Evolutionary conservation across 169 alveolate species (phyloP).

Genomic region (Cryptosporidium parvum): DNA sequence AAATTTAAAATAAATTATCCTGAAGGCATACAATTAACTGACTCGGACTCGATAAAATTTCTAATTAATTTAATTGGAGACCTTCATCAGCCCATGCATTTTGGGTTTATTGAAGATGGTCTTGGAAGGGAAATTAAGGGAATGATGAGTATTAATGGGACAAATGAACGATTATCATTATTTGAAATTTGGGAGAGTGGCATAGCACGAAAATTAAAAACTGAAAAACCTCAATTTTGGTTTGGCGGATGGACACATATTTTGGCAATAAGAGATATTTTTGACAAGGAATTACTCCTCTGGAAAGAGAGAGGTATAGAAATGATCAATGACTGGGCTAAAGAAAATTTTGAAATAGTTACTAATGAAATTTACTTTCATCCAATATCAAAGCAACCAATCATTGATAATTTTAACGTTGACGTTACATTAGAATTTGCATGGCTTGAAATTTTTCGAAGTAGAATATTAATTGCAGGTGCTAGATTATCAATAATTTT

Average conservation of each 20-base stretch:
- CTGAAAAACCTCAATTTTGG: slow-evolving; percentile 82
- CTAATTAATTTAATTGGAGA: slow-evolving; percentile 85
- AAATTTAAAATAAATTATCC: slow-evolving; percentile 78
- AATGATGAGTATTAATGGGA: slow-evolving; percentile 48
- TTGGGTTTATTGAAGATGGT: slow-evolving; percentile 78
- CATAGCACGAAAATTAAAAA: slow-evolving; percentile 35
- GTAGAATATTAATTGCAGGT: slow-evolving; percentile 86
- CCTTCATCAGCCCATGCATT: slow-evolving; percentile 86
- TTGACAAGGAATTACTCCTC: slow-evolving; percentile 76
- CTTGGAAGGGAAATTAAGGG: slow-evolving; percentile 75
- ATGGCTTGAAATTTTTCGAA: slow-evolving; percentile 80
- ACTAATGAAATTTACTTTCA: slow-evolving; percentile 78
- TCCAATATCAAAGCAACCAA: slow-evolving; percentile 74
- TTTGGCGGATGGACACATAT: slow-evolving; percentile 91
- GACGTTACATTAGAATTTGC: slow-evolving; percentile 75
- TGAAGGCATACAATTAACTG: slow-evolving; percentile 82
- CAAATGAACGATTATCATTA: slow-evolving; percentile 33
- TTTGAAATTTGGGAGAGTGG: slow-evolving; percentile 76
- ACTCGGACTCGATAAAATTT: slow-evolving; percentile 85
- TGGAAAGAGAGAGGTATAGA: slow-evolving; percentile 82
- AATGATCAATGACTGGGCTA: slow-evolving; percentile 85
- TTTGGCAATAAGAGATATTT: slow-evolving; percentile 81
- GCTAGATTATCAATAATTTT: slow-evolving; percentile 85
- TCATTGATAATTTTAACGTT: slow-evolving; percentile 28
- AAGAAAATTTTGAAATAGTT: slow-evolving; percentile 81